These are phyloP conservation scores for Podospora didyma DNA, from an alignment of 495 filamentous ascomycete species.

Conservation along the genomic window DNA sequence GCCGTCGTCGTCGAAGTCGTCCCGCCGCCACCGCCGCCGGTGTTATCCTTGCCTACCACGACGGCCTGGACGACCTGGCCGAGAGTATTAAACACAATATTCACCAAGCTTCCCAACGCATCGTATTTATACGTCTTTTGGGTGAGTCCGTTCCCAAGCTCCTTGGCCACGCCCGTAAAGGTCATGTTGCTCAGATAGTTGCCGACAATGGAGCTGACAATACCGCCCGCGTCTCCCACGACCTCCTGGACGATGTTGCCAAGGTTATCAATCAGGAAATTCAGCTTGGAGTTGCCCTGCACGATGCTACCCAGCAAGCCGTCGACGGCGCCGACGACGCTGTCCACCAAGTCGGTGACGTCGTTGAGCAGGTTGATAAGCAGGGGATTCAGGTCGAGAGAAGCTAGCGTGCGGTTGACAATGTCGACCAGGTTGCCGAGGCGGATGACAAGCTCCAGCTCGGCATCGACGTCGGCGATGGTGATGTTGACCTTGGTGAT, in stretches of 20 bases:
- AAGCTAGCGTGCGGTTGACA: slow-evolving; percentile 52
- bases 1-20: neutral
- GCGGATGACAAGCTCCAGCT: slow-evolving; percentile 53
- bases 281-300: slow-evolving; percentile 46
- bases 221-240: slow-evolving; percentile 30
- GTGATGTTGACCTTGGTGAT: slow-evolving; percentile 56
- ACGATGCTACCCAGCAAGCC: slow-evolving; percentile 51
- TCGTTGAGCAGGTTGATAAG: slow-evolving; percentile 51
- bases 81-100: slow-evolving; percentile 52
- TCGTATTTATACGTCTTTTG: slow-evolving; percentile 52
- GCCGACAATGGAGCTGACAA: slow-evolving; percentile 48
- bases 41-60: slow-evolving; percentile 31
- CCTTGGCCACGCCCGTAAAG: slow-evolving; percentile 40
- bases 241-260: slow-evolving; percentile 57
- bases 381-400: slow-evolving; percentile 54
- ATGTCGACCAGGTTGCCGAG: slow-evolving; percentile 55
- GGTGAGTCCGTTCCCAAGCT: slow-evolving; percentile 43
- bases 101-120: slow-evolving; percentile 50
- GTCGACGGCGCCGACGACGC: slow-evolving; percentile 51
- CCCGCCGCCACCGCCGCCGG: slow-evolving; percentile 8
- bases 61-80: slow-evolving; percentile 55
- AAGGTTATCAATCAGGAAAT: slow-evolving; percentile 55
- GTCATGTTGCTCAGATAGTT: slow-evolving; percentile 56
- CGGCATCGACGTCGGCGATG: slow-evolving; percentile 50
- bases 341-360: slow-evolving; percentile 43